Conservation (phyloP, 1,284 basidiomycete species). For the Fomitopsis palustris region DNA sequence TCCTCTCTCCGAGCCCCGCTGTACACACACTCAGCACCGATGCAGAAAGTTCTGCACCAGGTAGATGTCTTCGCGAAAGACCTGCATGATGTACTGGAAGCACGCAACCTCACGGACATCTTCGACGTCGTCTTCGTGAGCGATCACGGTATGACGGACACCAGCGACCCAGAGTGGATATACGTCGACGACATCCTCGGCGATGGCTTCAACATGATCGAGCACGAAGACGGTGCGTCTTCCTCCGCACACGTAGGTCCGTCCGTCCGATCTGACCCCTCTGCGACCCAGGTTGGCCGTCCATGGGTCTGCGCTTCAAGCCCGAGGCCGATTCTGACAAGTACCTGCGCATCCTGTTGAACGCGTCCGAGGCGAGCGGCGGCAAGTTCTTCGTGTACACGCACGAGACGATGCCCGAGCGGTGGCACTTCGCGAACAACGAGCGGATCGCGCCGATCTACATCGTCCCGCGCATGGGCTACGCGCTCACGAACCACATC, state of each 20-base stretch:
- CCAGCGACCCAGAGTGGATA: constrained; percentile 69
- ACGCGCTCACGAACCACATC: constrained; percentile 59
- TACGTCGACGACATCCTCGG: constrained; percentile 87
- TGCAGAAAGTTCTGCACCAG: constrained; percentile 58
- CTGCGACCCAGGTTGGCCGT: constrained; percentile 69
- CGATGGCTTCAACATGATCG: constrained; percentile 58
- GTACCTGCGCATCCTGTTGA: constrained; percentile 52
- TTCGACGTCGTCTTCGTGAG: constrained; percentile 89
- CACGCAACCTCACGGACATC: constrained; percentile 77
- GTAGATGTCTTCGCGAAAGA: constrained; percentile 78
- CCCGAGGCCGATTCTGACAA: constrained; percentile 50
- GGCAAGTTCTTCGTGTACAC: constrained; percentile 80
- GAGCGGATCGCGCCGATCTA: constrained; percentile 86
- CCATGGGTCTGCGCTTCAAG: constrained; percentile 77
- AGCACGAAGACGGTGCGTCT: constrained; percentile 64
- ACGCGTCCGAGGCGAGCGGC: constrained; percentile 44
- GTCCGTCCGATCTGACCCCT: too few species aligned
- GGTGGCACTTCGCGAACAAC: constrained; percentile 73
- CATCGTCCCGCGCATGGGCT: constrained; percentile 76
- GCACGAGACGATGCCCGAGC: constrained; percentile 74
- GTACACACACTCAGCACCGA: background rate
- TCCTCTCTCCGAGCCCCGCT: constrained; percentile 3
- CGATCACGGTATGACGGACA: constrained; percentile 93
- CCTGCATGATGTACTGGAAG: constrained; percentile 57
- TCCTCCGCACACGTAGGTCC: background rate